Percentiles rank a stretch among this genome's conserved stretches.
Conservation (phyloP, 2,329 filamentous ascomycete genomes). For the Epichloe coenophiala region DNA sequence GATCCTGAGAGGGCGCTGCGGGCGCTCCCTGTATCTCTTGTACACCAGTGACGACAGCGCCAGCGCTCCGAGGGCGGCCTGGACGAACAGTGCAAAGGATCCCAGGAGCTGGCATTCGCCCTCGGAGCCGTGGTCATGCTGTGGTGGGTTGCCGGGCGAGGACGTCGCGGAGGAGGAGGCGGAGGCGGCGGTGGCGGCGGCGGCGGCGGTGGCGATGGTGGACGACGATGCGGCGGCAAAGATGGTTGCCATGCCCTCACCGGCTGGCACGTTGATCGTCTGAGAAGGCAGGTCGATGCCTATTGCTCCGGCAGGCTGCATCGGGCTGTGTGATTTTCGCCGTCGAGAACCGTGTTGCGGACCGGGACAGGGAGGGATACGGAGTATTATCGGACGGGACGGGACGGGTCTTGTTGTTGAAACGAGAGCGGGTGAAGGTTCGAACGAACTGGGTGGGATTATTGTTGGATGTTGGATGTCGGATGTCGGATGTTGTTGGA, state of each 20-base stretch:
- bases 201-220: too few relatives aligned
- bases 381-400: too few relatives aligned
- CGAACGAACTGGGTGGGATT: too few relatives aligned
- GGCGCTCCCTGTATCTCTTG: constrained; percentile 85
- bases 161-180: constrained; percentile 15
- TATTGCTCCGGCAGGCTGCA: constrained; percentile 2
- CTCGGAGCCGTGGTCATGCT: constrained; percentile 32
- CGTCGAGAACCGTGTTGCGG: not conserved
- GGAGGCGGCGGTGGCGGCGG: too few relatives aligned
- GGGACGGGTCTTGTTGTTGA: too few relatives aligned
- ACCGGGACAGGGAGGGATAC: too few relatives aligned
- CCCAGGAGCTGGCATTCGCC: constrained; percentile 82
- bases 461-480: too few relatives aligned
- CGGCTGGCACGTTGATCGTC: constrained; percentile 2
- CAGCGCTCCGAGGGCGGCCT: constrained; percentile 70
- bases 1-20: constrained; percentile 84
- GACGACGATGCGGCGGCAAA: too few relatives aligned
- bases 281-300: constrained; percentile 9
- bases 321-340: not conserved
- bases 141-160: constrained; percentile 9
- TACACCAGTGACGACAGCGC: constrained; percentile 79
- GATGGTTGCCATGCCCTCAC: constrained; percentile 6
- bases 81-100: constrained; percentile 80
- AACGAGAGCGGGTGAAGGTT: too few relatives aligned
- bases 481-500: too few relatives aligned